Evolutionary conservation across 2,329 filamentous ascomycete genomes (phyloP).

Genomic region (Diaporthe velutina): DNA sequence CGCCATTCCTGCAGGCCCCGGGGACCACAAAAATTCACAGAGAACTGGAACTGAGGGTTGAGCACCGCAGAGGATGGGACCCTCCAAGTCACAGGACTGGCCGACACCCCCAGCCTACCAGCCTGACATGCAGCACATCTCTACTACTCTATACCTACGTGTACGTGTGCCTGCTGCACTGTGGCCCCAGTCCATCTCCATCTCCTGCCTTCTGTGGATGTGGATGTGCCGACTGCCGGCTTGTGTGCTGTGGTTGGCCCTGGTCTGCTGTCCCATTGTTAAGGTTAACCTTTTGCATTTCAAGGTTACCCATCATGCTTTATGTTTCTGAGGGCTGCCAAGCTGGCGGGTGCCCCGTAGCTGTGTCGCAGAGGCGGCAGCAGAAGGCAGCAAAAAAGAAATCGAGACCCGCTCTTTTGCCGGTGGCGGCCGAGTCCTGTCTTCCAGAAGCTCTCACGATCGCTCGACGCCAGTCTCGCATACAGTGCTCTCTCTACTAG

Average conservation of each 20-base stretch:
- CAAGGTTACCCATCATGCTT: constrained; percentile 27
- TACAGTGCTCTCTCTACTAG: not conserved
- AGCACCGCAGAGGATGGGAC: constrained; percentile 5
- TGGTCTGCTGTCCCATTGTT: not conserved
- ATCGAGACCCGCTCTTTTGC: not conserved
- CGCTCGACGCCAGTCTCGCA: constrained; percentile 16
- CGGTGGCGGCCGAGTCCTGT: not conserved
- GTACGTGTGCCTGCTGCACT: not conserved
- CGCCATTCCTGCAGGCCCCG: constrained; percentile 18
- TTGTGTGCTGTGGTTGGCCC: constrained; percentile 2
- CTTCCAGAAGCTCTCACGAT: constrained; percentile 14
- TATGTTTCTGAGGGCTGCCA: constrained; percentile 13
- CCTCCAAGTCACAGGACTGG: constrained; percentile 5
- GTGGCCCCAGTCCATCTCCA: not conserved
- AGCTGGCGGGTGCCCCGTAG: constrained; percentile 29
- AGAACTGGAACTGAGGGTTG: not conserved
- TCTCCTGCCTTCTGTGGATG: constrained; percentile 1
- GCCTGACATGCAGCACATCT: not conserved
- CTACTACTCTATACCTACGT: not conserved
- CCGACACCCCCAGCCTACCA: not conserved
- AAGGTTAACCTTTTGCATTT: constrained; percentile 30
- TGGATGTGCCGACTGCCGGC: constrained; percentile 1
- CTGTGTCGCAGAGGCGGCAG: not conserved
- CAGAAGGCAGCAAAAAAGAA: not conserved
- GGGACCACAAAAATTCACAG: constrained; percentile 4